phyloP scores from a whole-genome alignment of 805 yeast species.

The Yamadazyma akitaensis region DNA sequence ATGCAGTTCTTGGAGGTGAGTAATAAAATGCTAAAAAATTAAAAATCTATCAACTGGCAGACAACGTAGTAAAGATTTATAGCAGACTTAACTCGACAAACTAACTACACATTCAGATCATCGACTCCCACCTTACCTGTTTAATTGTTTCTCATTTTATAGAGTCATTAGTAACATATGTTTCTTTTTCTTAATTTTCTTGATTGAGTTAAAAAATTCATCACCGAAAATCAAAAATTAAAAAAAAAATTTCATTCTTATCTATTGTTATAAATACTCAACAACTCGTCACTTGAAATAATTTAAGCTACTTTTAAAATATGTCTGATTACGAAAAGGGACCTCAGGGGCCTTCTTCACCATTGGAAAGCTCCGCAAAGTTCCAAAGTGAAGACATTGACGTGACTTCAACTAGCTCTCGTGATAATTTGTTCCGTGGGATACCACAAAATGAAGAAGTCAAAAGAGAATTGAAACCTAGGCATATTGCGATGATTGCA shows the following conservation, averaged over 20 bases:
- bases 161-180: too few species aligned
- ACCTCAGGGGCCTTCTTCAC: neutral
- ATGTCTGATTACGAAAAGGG: slow-evolving; percentile 11
- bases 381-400: slow-evolving; percentile 9
- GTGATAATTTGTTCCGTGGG: slow-evolving; percentile 7
- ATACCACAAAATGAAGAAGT: slow-evolving; percentile 33
- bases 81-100: too few species aligned
- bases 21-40: too few species aligned
- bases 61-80: too few species aligned
- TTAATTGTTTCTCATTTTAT: too few species aligned
- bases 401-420: slow-evolving; percentile 8
- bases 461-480: slow-evolving; percentile 56
- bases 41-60: too few species aligned
- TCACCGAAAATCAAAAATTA: neutral
- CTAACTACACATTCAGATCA: too few species aligned
- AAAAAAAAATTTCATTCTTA: neutral
- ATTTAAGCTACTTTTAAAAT: neutral
- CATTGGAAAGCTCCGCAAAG: neutral
- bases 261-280: slow-evolving; percentile 4
- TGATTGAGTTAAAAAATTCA: slow-evolving; percentile 1
- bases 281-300: neutral
- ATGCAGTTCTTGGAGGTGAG: neutral
- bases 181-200: slow-evolving; percentile 2
- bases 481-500: slow-evolving; percentile 75
- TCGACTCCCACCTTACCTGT: neutral